Conservation (phyloP, 495 filamentous ascomycete genomes). For the Copromyces sp. region DNA sequence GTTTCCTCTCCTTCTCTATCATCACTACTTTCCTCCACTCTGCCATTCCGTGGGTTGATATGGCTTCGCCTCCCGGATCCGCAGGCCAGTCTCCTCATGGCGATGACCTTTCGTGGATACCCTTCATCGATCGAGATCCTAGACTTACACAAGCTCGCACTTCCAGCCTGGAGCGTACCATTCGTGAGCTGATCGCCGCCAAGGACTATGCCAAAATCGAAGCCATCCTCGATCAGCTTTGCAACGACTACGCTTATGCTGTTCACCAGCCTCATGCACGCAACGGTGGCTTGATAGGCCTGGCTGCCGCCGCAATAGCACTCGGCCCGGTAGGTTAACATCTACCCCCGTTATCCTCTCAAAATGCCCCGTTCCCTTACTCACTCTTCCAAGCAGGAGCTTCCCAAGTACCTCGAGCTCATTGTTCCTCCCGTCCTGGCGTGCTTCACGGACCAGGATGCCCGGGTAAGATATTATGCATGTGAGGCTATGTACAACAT, state of each 20-base stretch:
- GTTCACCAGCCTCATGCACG: conserved; percentile 95
- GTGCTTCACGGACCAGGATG: conserved; percentile 98
- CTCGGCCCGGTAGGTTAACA: conserved; percentile 66
- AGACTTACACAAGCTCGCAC: conserved; percentile 8
- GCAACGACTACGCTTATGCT: conserved; percentile 95
- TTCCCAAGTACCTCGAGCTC: conserved; percentile 79
- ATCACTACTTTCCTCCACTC: background rate
- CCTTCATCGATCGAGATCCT: background rate
- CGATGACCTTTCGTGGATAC: background rate
- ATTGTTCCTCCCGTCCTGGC: conserved; percentile 97
- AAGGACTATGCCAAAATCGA: conserved; percentile 69
- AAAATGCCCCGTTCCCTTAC: conserved; percentile 1
- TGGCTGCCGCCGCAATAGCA: conserved; percentile 94
- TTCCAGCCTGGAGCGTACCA: conserved; percentile 72
- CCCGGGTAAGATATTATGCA: conserved; percentile 93
- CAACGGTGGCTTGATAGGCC: conserved; percentile 91
- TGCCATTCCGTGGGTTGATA: conserved; percentile 2
- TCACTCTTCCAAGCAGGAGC: conserved; percentile 43
- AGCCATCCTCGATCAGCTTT: conserved; percentile 88
- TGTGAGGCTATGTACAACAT: conserved; percentile 99
- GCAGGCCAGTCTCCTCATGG: background rate
- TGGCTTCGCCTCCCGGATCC: conserved; percentile 4
- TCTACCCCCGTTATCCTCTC: background rate
- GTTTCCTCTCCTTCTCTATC: conserved; percentile 1
- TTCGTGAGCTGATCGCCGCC: conserved; percentile 70